These are phyloP conservation scores for Tanacetum coccineum DNA, from an alignment of 129 eudicot species.

Conservation along the genomic window DNA sequence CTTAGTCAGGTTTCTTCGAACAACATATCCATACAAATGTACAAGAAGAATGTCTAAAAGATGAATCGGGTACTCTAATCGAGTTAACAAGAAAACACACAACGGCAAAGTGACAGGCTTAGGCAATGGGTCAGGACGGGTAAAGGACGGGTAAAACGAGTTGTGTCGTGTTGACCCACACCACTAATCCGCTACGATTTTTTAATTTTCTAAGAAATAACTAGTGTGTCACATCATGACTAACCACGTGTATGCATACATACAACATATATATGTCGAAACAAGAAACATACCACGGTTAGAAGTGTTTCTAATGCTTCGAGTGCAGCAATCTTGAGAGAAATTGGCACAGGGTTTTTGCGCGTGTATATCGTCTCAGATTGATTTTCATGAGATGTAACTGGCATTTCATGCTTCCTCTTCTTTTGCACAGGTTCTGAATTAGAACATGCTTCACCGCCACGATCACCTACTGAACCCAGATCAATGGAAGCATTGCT, in stretches of 20 bases:
- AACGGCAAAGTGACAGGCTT: too few species aligned
- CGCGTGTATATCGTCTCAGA: slow-evolving; percentile 25
- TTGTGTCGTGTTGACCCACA: too few species aligned
- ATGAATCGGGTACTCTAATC: too few species aligned
- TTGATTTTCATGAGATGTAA: slow-evolving; percentile 35
- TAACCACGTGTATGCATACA: neutral
- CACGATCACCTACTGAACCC: slow-evolving; percentile 30
- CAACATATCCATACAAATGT: neutral
- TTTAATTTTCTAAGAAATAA: too few species aligned
- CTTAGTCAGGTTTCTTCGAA: neutral
- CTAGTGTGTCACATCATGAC: too few species aligned
- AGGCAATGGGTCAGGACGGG: too few species aligned
- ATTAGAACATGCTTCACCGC: slow-evolving; percentile 24
- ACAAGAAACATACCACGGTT: slow-evolving; percentile 51
- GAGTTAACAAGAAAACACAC: too few species aligned
- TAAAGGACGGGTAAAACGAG: too few species aligned
- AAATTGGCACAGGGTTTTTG: slow-evolving; percentile 33
- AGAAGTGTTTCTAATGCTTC: slow-evolving; percentile 80
- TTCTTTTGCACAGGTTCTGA: slow-evolving; percentile 48
- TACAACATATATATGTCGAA: neutral
- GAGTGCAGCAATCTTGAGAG: slow-evolving; percentile 80
- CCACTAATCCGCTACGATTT: too few species aligned
- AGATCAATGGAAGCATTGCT: slow-evolving; percentile 53
- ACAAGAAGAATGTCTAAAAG: too few species aligned
- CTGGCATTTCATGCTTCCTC: slow-evolving; percentile 59